phyloP scores from a whole-genome alignment of 495 filamentous ascomycete species.

The Massariosphaeria phaeospora region DNA sequence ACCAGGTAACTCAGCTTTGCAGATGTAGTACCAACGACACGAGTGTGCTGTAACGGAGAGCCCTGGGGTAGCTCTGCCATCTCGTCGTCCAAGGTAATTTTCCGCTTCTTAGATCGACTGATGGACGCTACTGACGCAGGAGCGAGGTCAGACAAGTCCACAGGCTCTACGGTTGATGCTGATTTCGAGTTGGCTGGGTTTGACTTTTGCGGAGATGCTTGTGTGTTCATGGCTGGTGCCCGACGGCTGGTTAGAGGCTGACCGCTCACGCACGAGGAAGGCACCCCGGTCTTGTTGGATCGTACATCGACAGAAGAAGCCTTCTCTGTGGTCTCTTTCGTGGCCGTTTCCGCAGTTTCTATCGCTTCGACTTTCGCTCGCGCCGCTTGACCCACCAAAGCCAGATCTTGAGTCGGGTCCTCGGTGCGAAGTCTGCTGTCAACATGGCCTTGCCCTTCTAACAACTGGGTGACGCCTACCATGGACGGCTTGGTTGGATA shows the following conservation, averaged over 20 bases:
- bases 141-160: too few relatives aligned
- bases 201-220: slow-evolving; percentile 16
- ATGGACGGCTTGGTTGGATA: slow-evolving; percentile 31
- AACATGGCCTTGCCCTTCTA: slow-evolving; percentile 55
- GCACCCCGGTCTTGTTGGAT: slow-evolving; percentile 36
- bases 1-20: slow-evolving; percentile 84
- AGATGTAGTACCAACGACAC: slow-evolving; percentile 73
- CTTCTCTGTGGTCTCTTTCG: slow-evolving; percentile 3
- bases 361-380: slow-evolving; percentile 7
- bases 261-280: slow-evolving; percentile 27
- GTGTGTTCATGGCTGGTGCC: neutral
- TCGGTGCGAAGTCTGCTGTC: slow-evolving; percentile 47
- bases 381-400: slow-evolving; percentile 43
- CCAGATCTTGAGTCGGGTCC: slow-evolving; percentile 51
- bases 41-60: slow-evolving; percentile 57
- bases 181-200: neutral
- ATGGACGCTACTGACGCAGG: neutral
- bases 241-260: slow-evolving; percentile 14
- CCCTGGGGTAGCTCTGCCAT: slow-evolving; percentile 36
- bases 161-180: too few relatives aligned
- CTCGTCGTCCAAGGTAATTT: slow-evolving; percentile 21
- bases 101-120: slow-evolving; percentile 21
- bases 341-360: slow-evolving; percentile 13
- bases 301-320: slow-evolving; percentile 17
- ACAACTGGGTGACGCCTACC: slow-evolving; percentile 54